These are phyloP conservation scores for Curvularia sp. DNA, from an alignment of 2,329 filamentous ascomycete species.

Conservation along the genomic window DNA sequence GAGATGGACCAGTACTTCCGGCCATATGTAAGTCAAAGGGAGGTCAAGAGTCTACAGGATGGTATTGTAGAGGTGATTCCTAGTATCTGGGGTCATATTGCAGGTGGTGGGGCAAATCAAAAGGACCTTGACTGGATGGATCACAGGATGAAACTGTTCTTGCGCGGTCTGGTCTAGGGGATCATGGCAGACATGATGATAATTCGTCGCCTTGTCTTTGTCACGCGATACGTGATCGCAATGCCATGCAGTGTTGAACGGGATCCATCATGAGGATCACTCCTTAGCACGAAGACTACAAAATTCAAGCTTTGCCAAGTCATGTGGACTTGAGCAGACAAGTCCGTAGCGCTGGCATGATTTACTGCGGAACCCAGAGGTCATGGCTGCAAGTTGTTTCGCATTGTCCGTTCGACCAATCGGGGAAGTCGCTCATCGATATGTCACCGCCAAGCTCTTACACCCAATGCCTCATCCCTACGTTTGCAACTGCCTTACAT, in stretches of 20 bases:
- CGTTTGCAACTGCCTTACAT: not conserved
- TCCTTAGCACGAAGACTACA: not conserved
- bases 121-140: slow-evolving; percentile 41
- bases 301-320: not conserved
- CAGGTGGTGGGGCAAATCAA: slow-evolving; percentile 48
- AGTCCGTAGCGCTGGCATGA: not conserved
- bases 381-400: not conserved
- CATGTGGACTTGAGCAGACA: not conserved
- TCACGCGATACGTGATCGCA: not conserved
- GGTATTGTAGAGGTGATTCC: slow-evolving; percentile 45
- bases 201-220: not conserved
- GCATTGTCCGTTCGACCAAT: slow-evolving; percentile 27
- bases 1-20: slow-evolving; percentile 54
- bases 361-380: not conserved
- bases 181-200: not conserved
- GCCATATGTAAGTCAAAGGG: slow-evolving; percentile 50
- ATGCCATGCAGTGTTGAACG: not conserved
- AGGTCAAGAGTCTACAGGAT: slow-evolving; percentile 45
- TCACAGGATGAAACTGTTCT: slow-evolving; percentile 20
- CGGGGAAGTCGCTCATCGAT: slow-evolving; percentile 49
- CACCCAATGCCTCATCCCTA: slow-evolving; percentile 22
- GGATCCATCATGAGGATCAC: not conserved
- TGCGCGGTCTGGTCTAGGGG: slow-evolving; percentile 9
- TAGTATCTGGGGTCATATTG: slow-evolving; percentile 54
- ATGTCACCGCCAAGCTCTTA: slow-evolving; percentile 35